A percentile compares a stretch with the other conserved stretches of the same genome.
Evolutionary conservation across 1,284 basidiomycete genomes (phyloP).

Genomic region (Sanguinoderma infundibulare): DNA sequence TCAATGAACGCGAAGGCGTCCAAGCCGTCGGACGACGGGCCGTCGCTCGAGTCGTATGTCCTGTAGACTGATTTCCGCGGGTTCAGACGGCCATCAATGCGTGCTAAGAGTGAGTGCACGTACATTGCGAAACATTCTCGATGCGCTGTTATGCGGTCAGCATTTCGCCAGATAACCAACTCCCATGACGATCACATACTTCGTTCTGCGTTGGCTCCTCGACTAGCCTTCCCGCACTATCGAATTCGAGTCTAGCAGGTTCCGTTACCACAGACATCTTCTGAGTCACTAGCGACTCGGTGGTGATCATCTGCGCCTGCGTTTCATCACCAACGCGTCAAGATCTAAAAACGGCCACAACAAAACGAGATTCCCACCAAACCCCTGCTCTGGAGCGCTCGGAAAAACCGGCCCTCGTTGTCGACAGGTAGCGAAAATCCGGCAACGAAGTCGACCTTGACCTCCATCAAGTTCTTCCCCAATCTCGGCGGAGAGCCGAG

Average conservation of each 20-base stretch:
- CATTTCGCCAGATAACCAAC: background rate
- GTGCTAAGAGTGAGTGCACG: background rate
- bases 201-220: slow-evolving; percentile 25
- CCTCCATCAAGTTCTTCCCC: slow-evolving; percentile 23
- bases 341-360: no score
- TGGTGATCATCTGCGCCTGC: background rate
- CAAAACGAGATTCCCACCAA: slow-evolving; percentile 7
- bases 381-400: slow-evolving; percentile 8
- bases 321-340: background rate
- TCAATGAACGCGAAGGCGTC: background rate
- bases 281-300: background rate
- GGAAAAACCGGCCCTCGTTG: background rate
- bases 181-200: slow-evolving; percentile 12
- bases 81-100: background rate
- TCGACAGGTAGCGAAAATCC: background rate
- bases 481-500: slow-evolving; percentile 19
- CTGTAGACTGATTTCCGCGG: slow-evolving; percentile 27
- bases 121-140: slow-evolving; percentile 27
- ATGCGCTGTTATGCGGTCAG: slow-evolving; percentile 17
- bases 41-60: slow-evolving; percentile 32
- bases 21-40: slow-evolving; percentile 3
- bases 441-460: background rate
- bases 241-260: slow-evolving; percentile 25
- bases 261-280: slow-evolving; percentile 27
- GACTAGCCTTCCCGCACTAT: slow-evolving; percentile 20